Evolutionary conservation across 225 moss, liverwort and hornwort genomes (phyloP), one percentile per base, ranked within the genome.

Genomic region (Asterella californica): DNA sequence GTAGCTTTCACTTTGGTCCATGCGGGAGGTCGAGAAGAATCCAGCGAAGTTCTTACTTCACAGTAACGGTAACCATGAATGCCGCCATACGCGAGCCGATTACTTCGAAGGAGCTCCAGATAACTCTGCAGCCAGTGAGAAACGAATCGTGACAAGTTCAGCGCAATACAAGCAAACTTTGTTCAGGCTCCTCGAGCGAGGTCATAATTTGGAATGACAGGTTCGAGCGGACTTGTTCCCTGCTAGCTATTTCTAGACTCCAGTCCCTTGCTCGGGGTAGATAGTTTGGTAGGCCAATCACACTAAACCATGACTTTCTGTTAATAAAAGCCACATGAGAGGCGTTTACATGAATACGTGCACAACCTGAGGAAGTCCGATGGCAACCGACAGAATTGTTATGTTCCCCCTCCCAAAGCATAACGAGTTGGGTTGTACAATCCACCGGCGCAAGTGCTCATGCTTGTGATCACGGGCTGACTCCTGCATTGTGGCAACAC

Each of bases 1-100:
- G 94, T 90, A 36, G 94, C 90, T 83, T 92, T 96, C 66, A 94
- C 87, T 88, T 96, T 96, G 63, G 96, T 96, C 96, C 96, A 96
- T 32, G 91, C 84, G 37, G 88, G 64, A 78, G 90, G 89, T 50
- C 92, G 87, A 45, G 91, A 83, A 34, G 86, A 85, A 32, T 94
- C 94, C 78, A 96, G 85, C 63, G 83, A 54, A 32, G 91, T 90
- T 37, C 90, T 85, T 30, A 96, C 87, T 90, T 96, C 96, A 86
- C 96, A 94, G 78, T 96, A 96, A 79, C 92, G 94, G 84, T 96
- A 96, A 42, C 91, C 94, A 74, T 92, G 91, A 71, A 88, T 88
- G 80, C 92, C 88, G 75, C 92, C 90, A 67, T 96, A 96, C 34
- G 88, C 89, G 64, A 96, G 84, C 83, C 96, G 88, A 72, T 96